Percentiles rank a stretch among this genome's conserved stretches.
Evolutionary conservation across 305 asterid genomes (phyloP).

Genomic region (Vinca major): DNA sequence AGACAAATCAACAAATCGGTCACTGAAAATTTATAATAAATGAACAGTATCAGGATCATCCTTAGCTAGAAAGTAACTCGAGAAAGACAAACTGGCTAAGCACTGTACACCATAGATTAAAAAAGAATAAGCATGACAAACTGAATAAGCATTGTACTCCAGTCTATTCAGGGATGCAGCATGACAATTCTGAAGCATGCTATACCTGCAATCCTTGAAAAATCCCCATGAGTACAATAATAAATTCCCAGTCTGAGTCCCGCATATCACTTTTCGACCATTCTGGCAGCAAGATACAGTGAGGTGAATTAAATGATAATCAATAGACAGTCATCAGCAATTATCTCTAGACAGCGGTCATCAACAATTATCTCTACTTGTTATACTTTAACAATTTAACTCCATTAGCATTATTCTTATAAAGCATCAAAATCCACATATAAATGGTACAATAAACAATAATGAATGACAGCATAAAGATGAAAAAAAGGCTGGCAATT

Average conservation of each 20-base stretch:
- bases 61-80: slow-evolving; percentile 13
- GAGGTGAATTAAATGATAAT: slow-evolving; percentile 1
- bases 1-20: slow-evolving; percentile 72
- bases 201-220: slow-evolving; percentile 93
- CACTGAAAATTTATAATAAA: slow-evolving; percentile 39
- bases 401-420: background rate
- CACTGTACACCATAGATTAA: background rate
- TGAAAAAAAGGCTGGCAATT: background rate
- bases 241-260: slow-evolving; percentile 66
- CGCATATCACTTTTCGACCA: slow-evolving; percentile 83
- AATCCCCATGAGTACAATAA: slow-evolving; percentile 93
- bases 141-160: background rate
- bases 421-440: background rate
- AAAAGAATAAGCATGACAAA: too few species aligned
- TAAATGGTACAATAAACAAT: background rate
- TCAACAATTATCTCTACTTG: background rate
- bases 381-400: background rate
- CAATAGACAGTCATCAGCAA: background rate
- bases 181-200: background rate
- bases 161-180: background rate
- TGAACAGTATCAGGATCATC: slow-evolving; percentile 17
- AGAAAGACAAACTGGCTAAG: background rate
- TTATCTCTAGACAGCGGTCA: background rate
- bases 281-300: slow-evolving; percentile 34
- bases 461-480: background rate